Base-by-base conservation (phyloP, 495 filamentous ascomycete genomes). In the Hypomontagnella monticulosa region DNA sequence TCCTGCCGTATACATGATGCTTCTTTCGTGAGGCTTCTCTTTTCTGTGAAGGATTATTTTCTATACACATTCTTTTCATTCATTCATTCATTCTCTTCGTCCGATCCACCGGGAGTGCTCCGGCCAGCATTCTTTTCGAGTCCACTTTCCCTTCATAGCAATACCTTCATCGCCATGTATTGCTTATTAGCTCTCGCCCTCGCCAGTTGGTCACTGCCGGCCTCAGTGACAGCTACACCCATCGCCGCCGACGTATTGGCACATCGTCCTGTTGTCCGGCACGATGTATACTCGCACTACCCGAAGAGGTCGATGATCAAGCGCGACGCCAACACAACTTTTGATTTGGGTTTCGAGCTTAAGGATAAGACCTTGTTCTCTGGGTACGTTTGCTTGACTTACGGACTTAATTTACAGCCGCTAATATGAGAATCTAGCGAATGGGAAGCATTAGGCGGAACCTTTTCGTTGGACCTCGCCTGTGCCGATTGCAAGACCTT, bases 401-500 rank as follows among this genome's bases (percentile, higher is more conserved):
- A 27, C 23, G 23, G 23, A 27, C 23, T 6, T 2, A 27, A 27
- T 52, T 63, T 50, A 56, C 37, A n/a, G 4, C 4, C 19, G 0
- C 19, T 3, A 51, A 27, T 6, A 27, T 27, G 23, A n/a, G n/a
- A 27, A 27, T 27, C 23, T 12, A 69, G 66, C 37, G 38, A 49
- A 15, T 70, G 61, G 63, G 11, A 15, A 32, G 50, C 40, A 32
- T 19, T 33, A 19, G 37, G 37, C 51, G 20, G 54, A 10, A 50
- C 40, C 34, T 47, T 70, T 50, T 66, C 66, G 4, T 40, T 70
- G 7, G 48, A 50, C 4, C 14, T 70, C 19, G 27, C 55, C 15
- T 73, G 71, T 27, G 47, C 49, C 42, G 68, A 73, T 1, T 73
- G 71, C 50, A 40, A 27, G 8, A 73, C 68, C 14, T 71, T 14